Conservation (phyloP, 1,284 basidiomycete species). For the Cryptococcus floricola region DNA sequence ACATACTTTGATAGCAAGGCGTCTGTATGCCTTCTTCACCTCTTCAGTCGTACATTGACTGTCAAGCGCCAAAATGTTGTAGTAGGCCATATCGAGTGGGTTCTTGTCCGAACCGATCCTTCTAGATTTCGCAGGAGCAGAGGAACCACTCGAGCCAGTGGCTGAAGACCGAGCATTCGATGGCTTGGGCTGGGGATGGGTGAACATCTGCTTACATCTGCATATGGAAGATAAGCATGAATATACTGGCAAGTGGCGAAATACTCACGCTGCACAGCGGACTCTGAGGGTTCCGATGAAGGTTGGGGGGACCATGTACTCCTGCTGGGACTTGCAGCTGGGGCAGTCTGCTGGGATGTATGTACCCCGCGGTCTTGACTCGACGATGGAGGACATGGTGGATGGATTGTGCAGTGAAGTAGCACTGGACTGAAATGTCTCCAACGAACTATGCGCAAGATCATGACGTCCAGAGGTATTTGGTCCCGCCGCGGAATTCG, state of each 20-base stretch:
- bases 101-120: conserved; percentile 74
- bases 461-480: no score
- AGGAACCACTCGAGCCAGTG: conserved; percentile 4
- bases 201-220: conserved; percentile 33
- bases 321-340: conserved; percentile 61
- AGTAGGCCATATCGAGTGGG: conserved; percentile 84
- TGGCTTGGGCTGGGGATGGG: conserved; percentile 40
- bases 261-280: conserved; percentile 62
- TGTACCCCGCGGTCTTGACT: conserved; percentile 42
- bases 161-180: conserved; percentile 9
- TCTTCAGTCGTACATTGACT: conserved; percentile 44
- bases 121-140: conserved; percentile 30
- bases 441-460: no score
- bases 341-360: conserved; percentile 47
- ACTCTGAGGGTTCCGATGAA: conserved; percentile 63
- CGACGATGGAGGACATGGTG: conserved; percentile 47
- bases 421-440: no score
- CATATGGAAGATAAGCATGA: neutral
- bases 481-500: no score
- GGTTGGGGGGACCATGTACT: conserved; percentile 69
- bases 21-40: conserved; percentile 93
- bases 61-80: conserved; percentile 54
- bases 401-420: no score
- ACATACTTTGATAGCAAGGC: conserved; percentile 82
- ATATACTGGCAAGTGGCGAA: neutral